Conservation (phyloP, 1,284 basidiomycete species). For the Malassezia nana region DNA sequence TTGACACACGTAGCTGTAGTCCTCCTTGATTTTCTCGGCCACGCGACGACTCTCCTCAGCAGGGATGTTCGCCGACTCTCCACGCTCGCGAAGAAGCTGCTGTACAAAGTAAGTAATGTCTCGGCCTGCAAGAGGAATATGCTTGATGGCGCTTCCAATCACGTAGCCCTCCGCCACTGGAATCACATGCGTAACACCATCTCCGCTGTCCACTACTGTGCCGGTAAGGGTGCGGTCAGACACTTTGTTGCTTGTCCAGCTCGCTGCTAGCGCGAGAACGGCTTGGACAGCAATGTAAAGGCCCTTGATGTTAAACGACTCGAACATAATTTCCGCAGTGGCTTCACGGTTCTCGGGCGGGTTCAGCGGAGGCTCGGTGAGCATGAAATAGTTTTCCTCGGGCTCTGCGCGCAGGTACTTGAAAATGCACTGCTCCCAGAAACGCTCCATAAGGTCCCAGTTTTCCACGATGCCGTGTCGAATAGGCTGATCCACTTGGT, state of each 20-base stretch:
- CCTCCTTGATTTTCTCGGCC: constrained; percentile 92
- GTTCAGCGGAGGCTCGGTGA: constrained; percentile 96
- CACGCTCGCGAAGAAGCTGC: constrained; percentile 87
- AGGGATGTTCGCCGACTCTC: constrained; percentile 77
- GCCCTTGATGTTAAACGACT: constrained; percentile 95
- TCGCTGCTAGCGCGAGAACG: constrained; percentile 94
- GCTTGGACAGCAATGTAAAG: constrained; percentile 98
- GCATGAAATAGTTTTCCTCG: constrained; percentile 94
- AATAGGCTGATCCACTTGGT: constrained; percentile 92
- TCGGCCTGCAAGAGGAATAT: constrained; percentile 94
- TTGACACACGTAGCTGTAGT: constrained; percentile 93
- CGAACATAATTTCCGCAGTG: constrained; percentile 99
- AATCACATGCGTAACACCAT: constrained; percentile 96
- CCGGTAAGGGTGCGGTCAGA: constrained; percentile 88
- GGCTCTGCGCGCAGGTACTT: constrained; percentile 97
- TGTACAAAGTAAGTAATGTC: constrained; percentile 97
- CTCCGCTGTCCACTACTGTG: constrained; percentile 96
- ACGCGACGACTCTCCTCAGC: constrained; percentile 91
- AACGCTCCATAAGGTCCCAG: constrained; percentile 99
- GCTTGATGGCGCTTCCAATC: constrained; percentile 97
- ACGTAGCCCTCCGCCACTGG: constrained; percentile 95
- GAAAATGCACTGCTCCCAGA: constrained; percentile 99
- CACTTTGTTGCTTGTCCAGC: constrained; percentile 88
- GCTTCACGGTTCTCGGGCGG: constrained; percentile 97
- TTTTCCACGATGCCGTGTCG: constrained; percentile 97